Base-by-base conservation (phyloP, 129 eudicot species). In the Erigeron canadensis region DNA sequence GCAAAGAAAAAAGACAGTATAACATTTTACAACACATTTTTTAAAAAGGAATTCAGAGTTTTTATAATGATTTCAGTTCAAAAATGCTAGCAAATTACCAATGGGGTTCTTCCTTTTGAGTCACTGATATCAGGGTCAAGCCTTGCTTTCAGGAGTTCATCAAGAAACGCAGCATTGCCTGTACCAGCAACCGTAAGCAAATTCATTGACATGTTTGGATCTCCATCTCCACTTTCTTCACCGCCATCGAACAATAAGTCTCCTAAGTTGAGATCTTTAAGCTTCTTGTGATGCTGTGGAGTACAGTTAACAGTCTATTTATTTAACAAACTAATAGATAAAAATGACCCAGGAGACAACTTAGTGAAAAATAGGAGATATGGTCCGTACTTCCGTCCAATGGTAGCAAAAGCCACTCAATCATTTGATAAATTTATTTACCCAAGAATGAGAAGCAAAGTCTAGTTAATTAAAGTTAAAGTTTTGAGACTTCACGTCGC, bases 151-250 rank as follows among this genome's bases (percentile, higher is more conserved):
- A 91, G 94, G 74, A 91, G 96, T 84, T 88, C 96, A 65, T 86
- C 91, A 57, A 91, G 94, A 76, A 91, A 88, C 12, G 96, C 94
- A 45, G 91, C 93, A 76, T 91, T 91, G 15, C 97, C 97, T 3
- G 97, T 91, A 13, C 84, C 78, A 15, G 96, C 89, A 77, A 86
- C 94, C 10, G 93, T 84, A 12, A 88, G 80, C 82, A 91, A 79
- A 82, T 88, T 91, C 58, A 88, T 79, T 8, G 94, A 84, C 90
- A 91, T 86, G 74, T 81, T 84, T 7, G 88, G 82, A 63, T 91
- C 93, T 56, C 87, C 87, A 73, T 86, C 90, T 19, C 46, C 37
- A 73, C 84, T 84, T 19, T 86, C 90, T 19, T 86, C 91, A 55
- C 77, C 96, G 6, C 83, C 81, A 55, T 86, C 96, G 44, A 86